These are phyloP conservation scores for Mucor indicus DNA, from an alignment of 371 early-diverging fungal species.

Conservation along the genomic window DNA sequence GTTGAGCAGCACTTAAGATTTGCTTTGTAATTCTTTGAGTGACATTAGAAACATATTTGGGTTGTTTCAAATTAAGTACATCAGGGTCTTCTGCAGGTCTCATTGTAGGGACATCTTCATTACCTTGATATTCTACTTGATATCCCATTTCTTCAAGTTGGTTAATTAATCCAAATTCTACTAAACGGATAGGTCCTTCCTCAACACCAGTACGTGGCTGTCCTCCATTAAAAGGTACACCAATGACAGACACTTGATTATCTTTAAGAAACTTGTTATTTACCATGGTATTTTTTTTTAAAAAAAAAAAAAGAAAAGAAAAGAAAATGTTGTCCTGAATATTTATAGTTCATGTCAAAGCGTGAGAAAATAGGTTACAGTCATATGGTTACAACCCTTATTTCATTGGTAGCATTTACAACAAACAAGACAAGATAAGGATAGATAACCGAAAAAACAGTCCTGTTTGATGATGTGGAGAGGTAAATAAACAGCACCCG, in stretches of 20 bases:
- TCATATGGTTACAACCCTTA: no score
- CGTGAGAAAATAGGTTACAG: slow-evolving; percentile 18
- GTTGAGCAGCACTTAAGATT: slow-evolving; percentile 57
- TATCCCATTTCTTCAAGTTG: slow-evolving; percentile 84
- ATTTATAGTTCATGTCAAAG: slow-evolving; percentile 9
- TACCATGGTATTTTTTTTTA: slow-evolving; percentile 4
- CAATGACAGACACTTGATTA: slow-evolving; percentile 35
- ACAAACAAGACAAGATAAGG: no score
- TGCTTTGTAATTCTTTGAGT: slow-evolving; percentile 65
- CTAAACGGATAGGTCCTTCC: slow-evolving; percentile 77
- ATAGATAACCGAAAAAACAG: no score
- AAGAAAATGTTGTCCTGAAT: neutral
- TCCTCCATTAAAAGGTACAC: slow-evolving; percentile 78
- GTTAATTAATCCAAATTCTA: slow-evolving; percentile 80
- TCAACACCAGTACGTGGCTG: slow-evolving; percentile 89
- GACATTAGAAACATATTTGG: slow-evolving; percentile 80
- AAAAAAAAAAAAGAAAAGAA: neutral
- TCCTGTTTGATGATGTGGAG: no score
- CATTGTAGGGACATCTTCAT: slow-evolving; percentile 56
- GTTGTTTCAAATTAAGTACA: slow-evolving; percentile 86
- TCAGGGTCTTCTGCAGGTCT: slow-evolving; percentile 66
- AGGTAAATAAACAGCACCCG: no score
- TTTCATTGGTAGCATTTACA: no score
- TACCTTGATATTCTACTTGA: slow-evolving; percentile 68
- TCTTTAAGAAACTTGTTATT: slow-evolving; percentile 26